Evolutionary conservation across 306 rosid species (phyloP).

Genomic region (Luffa acutangula): DNA sequence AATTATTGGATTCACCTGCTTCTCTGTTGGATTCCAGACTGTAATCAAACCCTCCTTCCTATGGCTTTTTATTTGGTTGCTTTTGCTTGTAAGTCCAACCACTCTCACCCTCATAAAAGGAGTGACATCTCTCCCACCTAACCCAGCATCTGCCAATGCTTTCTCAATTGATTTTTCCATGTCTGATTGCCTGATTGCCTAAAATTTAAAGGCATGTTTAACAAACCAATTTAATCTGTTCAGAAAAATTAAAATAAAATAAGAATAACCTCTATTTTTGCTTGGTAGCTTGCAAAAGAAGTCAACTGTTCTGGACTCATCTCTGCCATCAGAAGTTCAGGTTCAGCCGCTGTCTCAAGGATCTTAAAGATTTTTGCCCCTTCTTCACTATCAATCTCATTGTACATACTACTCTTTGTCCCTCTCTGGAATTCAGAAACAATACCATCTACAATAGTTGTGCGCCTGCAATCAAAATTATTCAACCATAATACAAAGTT

Average conservation of each 20-base stretch:
- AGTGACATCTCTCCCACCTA: conserved; percentile 56
- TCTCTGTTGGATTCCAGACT: conserved; percentile 82
- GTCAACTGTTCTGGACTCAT: conserved; percentile 77
- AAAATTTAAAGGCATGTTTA: conserved; percentile 20
- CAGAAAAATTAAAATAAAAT: background rate
- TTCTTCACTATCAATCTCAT: conserved; percentile 54
- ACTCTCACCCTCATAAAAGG: conserved; percentile 70
- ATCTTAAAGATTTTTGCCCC: conserved; percentile 72
- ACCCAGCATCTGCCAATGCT: conserved; percentile 68
- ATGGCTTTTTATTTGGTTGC: conserved; percentile 20
- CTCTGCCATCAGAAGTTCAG: conserved; percentile 86
- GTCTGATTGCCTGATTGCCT: conserved; percentile 65
- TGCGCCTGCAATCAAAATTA: conserved; percentile 40
- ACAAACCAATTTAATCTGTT: conserved; percentile 13
- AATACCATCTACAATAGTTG: conserved; percentile 49
- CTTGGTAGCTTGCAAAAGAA: conserved; percentile 58
- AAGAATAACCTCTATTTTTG: conserved; percentile 56
- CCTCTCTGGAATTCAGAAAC: conserved; percentile 56
- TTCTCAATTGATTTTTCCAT: conserved; percentile 60
- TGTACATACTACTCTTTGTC: conserved; percentile 19
- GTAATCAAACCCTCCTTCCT: conserved; percentile 67
- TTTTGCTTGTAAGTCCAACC: conserved; percentile 53
- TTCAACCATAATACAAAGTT: background rate
- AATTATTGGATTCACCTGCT: conserved; percentile 33
- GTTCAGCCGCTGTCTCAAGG: conserved; percentile 76